Base-by-base conservation (phyloP, 2,329 filamentous ascomycete genomes). In the Zasmidium angulare region DNA sequence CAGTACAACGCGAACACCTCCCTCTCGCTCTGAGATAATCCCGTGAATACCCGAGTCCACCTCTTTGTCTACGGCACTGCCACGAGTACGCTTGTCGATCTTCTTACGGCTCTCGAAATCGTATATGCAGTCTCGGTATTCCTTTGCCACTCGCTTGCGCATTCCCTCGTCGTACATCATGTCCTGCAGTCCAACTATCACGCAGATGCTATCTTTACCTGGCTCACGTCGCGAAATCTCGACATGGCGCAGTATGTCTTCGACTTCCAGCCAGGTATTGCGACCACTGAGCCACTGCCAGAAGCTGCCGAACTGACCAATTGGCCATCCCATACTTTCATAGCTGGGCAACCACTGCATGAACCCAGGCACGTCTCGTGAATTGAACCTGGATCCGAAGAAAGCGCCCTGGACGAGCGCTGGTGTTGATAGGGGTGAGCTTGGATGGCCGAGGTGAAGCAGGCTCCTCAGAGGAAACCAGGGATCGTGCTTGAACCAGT, bases 261-360 rank as follows among this genome's bases (percentile, higher is more conserved):
- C 59, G 0, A 76, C 74, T 14, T 76, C 29, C 11, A 62, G 49
- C 53, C 60, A 52, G 26, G 29, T 51, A 23, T 55, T 54, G 22
- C 48, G 50, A 19, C 62, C 60, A 20, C 46, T 24, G 40, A 52
- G 36, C 54, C 60, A 74, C 10, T 78, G 74, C 62, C 84, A 82
- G 2, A 74, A 70, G 43, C 46, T 50, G 29, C 62, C 66, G 59
- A 82, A 74, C 73, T 83, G 81, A 53, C 79, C 78, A 36, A 81
- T 57, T 0, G 81, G 78, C 82, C 82, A 85, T 29, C 77, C 65
- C 66, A 82, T 81, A 61, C 77, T 81, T 66, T 85, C 82, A 61
- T 82, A 86, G 2, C 76, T 74, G 23, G 75, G 76, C 58, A 81
- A 72, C 2, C 75, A 73, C 1, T 67, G 64, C 63, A 80, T 77